Evolutionary conservation across 257 asterid genomes (phyloP).

Genomic region (Nicotiana benthamiana): DNA sequence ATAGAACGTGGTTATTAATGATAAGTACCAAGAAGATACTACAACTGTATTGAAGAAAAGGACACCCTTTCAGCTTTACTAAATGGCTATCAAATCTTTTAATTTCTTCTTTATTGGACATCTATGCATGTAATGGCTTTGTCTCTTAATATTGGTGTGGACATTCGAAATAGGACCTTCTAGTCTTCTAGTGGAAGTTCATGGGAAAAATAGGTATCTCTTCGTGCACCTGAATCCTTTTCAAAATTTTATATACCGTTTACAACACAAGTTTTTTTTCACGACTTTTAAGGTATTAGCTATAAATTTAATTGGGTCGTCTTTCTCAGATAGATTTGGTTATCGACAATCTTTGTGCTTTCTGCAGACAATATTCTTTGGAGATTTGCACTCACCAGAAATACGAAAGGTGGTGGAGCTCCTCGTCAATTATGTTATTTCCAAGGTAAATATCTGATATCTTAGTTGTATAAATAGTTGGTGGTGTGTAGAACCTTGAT

Average conservation of each 20-base stretch:
- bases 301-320: background rate
- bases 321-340: constrained; percentile 8
- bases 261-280: background rate
- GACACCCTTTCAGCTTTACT: background rate
- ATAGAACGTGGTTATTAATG: background rate
- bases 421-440: constrained; percentile 71
- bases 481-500: background rate
- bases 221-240: background rate
- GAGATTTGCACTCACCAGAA: constrained; percentile 79
- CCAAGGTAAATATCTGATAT: constrained; percentile 50
- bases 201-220: background rate
- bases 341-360: constrained; percentile 4
- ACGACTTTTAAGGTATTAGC: background rate
- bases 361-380: constrained; percentile 78
- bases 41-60: background rate
- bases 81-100: background rate
- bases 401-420: constrained; percentile 74
- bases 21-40: too few relatives aligned
- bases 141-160: background rate
- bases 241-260: background rate
- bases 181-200: background rate
- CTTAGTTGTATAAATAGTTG: background rate
- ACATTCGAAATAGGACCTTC: background rate
- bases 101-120: background rate
- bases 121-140: background rate